phyloP scores from a whole-genome alignment of 2,329 filamentous ascomycete genomes.

The Stachybotrys echinatus region DNA sequence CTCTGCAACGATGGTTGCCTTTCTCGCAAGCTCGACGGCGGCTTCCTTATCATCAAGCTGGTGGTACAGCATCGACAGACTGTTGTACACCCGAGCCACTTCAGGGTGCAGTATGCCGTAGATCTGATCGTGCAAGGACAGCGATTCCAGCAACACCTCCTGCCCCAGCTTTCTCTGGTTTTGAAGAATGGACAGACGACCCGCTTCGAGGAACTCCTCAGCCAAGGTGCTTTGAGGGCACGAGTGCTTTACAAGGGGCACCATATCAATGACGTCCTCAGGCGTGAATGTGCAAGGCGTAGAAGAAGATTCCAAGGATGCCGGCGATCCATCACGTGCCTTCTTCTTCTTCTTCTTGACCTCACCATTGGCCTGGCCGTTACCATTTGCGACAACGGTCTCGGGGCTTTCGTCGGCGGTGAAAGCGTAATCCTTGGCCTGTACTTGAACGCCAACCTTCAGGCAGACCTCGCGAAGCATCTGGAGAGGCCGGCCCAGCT shows the following conservation, averaged over 20 bases:
- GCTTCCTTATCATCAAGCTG: slow-evolving; percentile 97
- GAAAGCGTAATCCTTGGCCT: slow-evolving; percentile 55
- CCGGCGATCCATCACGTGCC: slow-evolving; percentile 47
- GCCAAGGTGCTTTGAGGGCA: slow-evolving; percentile 84
- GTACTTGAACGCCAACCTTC: slow-evolving; percentile 85
- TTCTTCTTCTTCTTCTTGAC: slow-evolving; percentile 61
- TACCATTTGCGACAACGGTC: slow-evolving; percentile 16
- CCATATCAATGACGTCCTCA: slow-evolving; percentile 85
- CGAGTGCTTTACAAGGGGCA: slow-evolving; percentile 94
- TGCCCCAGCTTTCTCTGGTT: slow-evolving; percentile 94
- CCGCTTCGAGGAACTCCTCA: slow-evolving; percentile 93
- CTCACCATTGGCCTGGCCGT: slow-evolving; percentile 37
- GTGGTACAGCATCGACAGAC: slow-evolving; percentile 92
- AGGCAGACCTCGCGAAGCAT: slow-evolving; percentile 83
- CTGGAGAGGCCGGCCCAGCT: slow-evolving; percentile 67
- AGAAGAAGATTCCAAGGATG: slow-evolving; percentile 36
- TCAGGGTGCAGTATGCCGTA: slow-evolving; percentile 97
- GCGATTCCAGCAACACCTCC: slow-evolving; percentile 89
- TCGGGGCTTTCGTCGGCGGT: slow-evolving; percentile 13
- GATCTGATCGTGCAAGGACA: slow-evolving; percentile 96
- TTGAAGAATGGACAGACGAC: slow-evolving; percentile 92
- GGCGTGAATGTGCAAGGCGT: slow-evolving; percentile 56
- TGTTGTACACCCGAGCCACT: slow-evolving; percentile 92
- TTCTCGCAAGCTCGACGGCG: slow-evolving; percentile 90
- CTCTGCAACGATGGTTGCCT: slow-evolving; percentile 94